Percentiles rank a stretch among this genome's conserved stretches.
phyloP scores from a whole-genome alignment of 495 filamentous ascomycete species.

The Glonium stellatum region DNA sequence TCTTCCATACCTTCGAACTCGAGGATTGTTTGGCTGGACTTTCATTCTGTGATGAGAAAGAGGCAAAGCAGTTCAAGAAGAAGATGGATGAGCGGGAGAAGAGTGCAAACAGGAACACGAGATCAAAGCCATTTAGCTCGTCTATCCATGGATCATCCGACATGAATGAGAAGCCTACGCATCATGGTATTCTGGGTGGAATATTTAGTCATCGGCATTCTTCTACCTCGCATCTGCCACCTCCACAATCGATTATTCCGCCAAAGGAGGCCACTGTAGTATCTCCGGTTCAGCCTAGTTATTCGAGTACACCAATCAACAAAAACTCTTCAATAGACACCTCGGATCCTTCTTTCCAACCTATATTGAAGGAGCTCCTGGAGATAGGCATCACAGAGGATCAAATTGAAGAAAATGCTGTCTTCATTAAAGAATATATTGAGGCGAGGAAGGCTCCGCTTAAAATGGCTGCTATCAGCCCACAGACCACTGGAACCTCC shows the following conservation, averaged over 20 bases:
- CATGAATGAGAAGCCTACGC: conserved; percentile 41
- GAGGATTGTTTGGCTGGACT: conserved; percentile 84
- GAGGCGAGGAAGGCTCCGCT: conserved; percentile 61
- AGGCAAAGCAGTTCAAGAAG: conserved; percentile 88
- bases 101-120: conserved; percentile 80
- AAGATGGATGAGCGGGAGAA: conserved; percentile 93
- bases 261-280: conserved; percentile 24
- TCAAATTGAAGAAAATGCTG: conserved; percentile 83
- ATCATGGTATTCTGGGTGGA: conserved; percentile 31
- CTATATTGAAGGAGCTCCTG: conserved; percentile 73
- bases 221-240: conserved; percentile 48
- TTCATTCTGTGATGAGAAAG: conserved; percentile 92
- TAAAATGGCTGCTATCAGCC: conserved; percentile 46
- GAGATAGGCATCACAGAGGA: conserved; percentile 88
- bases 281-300: conserved; percentile 30
- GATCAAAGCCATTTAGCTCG: conserved; percentile 62
- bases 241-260: conserved; percentile 46
- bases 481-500: conserved; percentile 50
- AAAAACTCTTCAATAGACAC: conserved; percentile 65
- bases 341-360: conserved; percentile 75
- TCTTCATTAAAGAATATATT: conserved; percentile 91
- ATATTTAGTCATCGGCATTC: conserved; percentile 64
- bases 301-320: conserved; percentile 23
- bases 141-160: conserved; percentile 27
- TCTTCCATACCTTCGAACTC: conserved; percentile 95